These are phyloP conservation scores for Diaporthe batatas DNA, from an alignment of 2,329 filamentous ascomycete genomes.

Conservation along the genomic window DNA sequence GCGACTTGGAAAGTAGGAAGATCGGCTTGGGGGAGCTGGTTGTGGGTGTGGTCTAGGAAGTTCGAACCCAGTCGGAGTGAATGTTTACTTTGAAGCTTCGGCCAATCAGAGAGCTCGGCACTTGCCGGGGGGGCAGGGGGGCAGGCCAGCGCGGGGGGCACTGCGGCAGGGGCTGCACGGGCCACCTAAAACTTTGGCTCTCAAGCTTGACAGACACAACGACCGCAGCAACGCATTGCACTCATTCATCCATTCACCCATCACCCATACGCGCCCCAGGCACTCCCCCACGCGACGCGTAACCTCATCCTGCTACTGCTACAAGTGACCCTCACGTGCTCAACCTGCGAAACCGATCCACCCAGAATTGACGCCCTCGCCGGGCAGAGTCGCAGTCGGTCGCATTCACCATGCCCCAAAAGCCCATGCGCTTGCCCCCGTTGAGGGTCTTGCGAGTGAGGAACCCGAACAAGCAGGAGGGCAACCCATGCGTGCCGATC, in stretches of 20 bases:
- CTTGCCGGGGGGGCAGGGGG: conserved; percentile 13
- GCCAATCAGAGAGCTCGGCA: conserved; percentile 37
- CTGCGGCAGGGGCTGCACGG: conserved; percentile 21
- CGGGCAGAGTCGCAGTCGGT: conserved; percentile 34
- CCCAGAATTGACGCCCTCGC: conserved; percentile 36
- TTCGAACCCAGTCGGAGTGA: conserved; percentile 14
- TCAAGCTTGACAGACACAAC: background rate
- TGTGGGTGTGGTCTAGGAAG: conserved; percentile 22
- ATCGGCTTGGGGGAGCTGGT: conserved; percentile 4
- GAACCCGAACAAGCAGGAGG: conserved; percentile 62
- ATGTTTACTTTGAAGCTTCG: conserved; percentile 42
- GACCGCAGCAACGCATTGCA: background rate
- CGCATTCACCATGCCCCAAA: conserved; percentile 58
- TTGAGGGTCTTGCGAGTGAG: conserved; percentile 67
- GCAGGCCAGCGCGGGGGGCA: background rate
- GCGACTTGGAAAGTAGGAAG: conserved; percentile 1
- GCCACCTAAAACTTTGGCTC: conserved; percentile 39
- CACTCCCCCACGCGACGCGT: background rate
- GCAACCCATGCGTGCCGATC: conserved; percentile 67
- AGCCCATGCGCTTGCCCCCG: conserved; percentile 70
- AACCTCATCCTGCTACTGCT: background rate
- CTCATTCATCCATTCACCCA: background rate
- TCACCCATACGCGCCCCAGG: background rate
- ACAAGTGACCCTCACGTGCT: background rate
- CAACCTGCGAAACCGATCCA: background rate